phyloP scores from a whole-genome alignment of 2,329 filamentous ascomycete genomes.

The Calonectria leucothoes region DNA sequence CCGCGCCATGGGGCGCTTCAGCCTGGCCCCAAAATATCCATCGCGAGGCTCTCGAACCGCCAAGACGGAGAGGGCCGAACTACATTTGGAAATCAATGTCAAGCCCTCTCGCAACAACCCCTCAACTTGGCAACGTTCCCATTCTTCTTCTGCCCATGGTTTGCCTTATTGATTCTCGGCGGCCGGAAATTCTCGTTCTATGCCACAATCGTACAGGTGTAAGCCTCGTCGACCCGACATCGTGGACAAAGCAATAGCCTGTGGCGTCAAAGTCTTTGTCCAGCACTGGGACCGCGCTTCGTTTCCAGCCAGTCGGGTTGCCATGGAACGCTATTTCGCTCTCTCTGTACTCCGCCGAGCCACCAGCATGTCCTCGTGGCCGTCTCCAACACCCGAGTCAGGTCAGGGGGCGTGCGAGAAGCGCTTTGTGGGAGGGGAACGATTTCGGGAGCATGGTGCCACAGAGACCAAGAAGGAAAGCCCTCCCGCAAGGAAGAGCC shows the following conservation, averaged over 20 bases:
- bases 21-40: neutral
- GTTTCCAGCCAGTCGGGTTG: neutral
- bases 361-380: neutral
- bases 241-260: slow-evolving; percentile 25
- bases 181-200: neutral
- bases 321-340: neutral
- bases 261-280: slow-evolving; percentile 22
- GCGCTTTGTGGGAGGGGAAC: neutral
- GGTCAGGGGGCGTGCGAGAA: neutral
- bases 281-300: neutral
- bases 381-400: neutral
- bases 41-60: neutral
- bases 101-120: neutral
- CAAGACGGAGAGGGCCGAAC: neutral
- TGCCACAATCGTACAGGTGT: neutral
- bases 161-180: neutral
- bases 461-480: neutral
- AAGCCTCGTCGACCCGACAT: slow-evolving; percentile 15
- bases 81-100: neutral
- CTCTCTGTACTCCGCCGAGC: neutral
- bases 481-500: neutral
- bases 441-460: slow-evolving; percentile 1
- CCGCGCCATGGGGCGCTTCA: neutral
- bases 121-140: neutral
- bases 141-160: neutral